Percentiles rank a stretch among this genome's conserved stretches.
These are phyloP conservation scores for Albizia julibrissin DNA, from an alignment of 306 rosid genomes.

Conservation along the genomic window DNA sequence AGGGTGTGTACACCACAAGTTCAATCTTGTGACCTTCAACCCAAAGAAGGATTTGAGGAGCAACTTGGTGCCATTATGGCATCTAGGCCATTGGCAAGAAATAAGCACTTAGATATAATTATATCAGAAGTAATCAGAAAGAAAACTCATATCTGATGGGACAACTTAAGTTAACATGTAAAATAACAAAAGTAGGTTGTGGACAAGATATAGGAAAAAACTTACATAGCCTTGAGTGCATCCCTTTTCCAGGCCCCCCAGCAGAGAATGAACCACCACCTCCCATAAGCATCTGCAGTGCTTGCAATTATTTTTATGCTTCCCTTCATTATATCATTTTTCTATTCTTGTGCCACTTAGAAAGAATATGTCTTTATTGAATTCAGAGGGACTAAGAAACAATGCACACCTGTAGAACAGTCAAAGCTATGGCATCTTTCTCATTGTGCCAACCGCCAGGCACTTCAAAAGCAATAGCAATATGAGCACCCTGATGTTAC, in stretches of 20 bases:
- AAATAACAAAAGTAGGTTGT: not conserved
- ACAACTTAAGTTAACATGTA: not conserved
- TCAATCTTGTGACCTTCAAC: not conserved
- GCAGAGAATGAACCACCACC: slow-evolving; percentile 93
- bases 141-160: not conserved
- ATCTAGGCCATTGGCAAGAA: not conserved
- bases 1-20: not conserved
- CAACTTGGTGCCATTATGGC: not conserved
- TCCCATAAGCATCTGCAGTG: slow-evolving; percentile 85
- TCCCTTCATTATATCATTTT: slow-evolving; percentile 1
- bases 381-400: slow-evolving; percentile 15
- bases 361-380: slow-evolving; percentile 12
- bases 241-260: slow-evolving; percentile 88
- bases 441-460: slow-evolving; percentile 97
- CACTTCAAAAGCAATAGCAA: slow-evolving; percentile 97
- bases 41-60: not conserved
- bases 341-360: slow-evolving; percentile 4
- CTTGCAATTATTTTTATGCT: slow-evolving; percentile 26
- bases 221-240: slow-evolving; percentile 92
- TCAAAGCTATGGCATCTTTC: slow-evolving; percentile 74
- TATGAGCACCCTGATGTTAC: slow-evolving; percentile 64
- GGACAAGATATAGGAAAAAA: slow-evolving; percentile 18
- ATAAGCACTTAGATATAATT: slow-evolving; percentile 15
- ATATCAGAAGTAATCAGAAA: not conserved
- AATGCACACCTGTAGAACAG: slow-evolving; percentile 75